Base-by-base conservation (phyloP, 108 stramenopile species). In the Cylindrotheca fusiformis region DNA sequence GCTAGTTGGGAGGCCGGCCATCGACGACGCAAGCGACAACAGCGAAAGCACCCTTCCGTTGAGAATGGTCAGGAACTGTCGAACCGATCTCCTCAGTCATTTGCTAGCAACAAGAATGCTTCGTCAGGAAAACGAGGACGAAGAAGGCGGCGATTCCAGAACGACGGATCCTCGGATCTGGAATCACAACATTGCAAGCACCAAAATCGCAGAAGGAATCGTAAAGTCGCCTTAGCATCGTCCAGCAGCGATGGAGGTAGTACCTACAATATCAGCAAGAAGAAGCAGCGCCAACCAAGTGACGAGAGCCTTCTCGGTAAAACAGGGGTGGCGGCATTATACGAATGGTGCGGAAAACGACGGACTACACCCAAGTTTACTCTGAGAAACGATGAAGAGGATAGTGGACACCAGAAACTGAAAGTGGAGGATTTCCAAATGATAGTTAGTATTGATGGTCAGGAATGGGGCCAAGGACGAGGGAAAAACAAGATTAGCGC, bases 321-420 rank as follows among this genome's bases (percentile, higher is more conserved):
- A 52, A 89, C 88, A 18, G 86, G 82, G 17, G 74, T 84, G 12
- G 69, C 79, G 58, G 91, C 91, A 3, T 54, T 93, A 28, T 83
- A 89, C 55, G 91, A 89, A 78, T 85, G 86, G 64, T 89, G 88
- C 58, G 77, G 68, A 45, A 87, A 89, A 59, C 80, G 86, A 71
- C 80, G 65, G n/a, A 74, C 65, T 0, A 57, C 47, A 30, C 72
- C 72, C 1, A 60, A 36, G 3, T 74, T 74, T 22, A 54, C 46
- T 4, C 25, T 60, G 29, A 47, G 22, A 22, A 14, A 2, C 10
- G 23, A 22, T 14, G 50, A 60, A 2, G 41, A 51, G 23, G 55
- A 28, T 29, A n/a, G 18, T 29, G 17, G 2, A 10, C 28, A 41
- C n/a, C 61, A 41, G 22, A 25, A 32, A 29, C 10, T 28, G 53